Conservation (phyloP, 2,329 filamentous ascomycete genomes). For the Metarhizium humberi region DNA sequence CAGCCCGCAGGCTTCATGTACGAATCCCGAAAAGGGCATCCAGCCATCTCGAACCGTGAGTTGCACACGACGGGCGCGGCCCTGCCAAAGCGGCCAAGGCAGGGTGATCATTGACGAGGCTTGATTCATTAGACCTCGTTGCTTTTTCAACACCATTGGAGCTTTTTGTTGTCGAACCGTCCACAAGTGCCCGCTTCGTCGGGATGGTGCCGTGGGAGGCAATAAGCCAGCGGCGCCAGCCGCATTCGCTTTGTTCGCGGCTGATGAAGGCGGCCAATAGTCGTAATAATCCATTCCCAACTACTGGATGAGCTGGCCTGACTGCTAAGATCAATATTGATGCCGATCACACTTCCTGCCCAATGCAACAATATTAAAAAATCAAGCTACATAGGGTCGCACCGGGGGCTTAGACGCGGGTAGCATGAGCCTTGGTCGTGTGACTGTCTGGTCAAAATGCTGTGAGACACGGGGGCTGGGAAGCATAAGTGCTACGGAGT, state of each 20-base stretch:
- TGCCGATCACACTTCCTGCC: background rate
- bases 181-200: background rate
- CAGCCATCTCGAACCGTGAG: background rate
- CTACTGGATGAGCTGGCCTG: background rate
- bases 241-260: background rate
- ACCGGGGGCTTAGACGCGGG: background rate
- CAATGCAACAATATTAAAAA: background rate
- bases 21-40: background rate
- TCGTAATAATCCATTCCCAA: background rate
- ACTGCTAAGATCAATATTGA: background rate
- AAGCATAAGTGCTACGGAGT: too few relatives aligned
- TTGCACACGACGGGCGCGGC: background rate
- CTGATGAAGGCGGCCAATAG: background rate
- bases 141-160: background rate
- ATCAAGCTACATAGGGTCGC: background rate
- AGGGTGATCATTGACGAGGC: background rate
- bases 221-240: background rate
- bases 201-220: background rate
- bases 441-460: too few relatives aligned
- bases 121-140: background rate
- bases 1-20: background rate
- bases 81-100: background rate
- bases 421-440: too few relatives aligned
- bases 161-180: too few relatives aligned
- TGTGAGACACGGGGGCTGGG: too few relatives aligned